Evolutionary conservation across 129 eudicot species (phyloP).

Genomic region (carrot (Daucus carota)): DH1_v3.0 NC_030388.2:13250501-13251000

Average conservation of each 20-base stretch:
- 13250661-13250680: background rate
- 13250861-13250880: background rate
- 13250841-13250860: background rate
- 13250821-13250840: background rate
- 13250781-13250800: background rate
- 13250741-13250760: background rate
- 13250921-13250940: background rate
- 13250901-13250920: background rate
- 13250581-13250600: background rate
- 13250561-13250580: background rate
- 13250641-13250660: too few species aligned
- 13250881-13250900: background rate
- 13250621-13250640: too few species aligned
- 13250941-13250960: background rate
- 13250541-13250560: background rate
- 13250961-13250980: background rate
- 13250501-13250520: background rate
- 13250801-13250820: background rate
- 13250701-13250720: background rate
- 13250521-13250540: too few species aligned
- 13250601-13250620: too few species aligned
- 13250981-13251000: background rate
- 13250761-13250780: background rate
- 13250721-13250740: background rate
- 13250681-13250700: background rate